A percentile compares a stretch with the other conserved stretches of the same genome.
Conservation (phyloP, 495 filamentous ascomycete genomes). For the Aspergillus kassunensis region DNA sequence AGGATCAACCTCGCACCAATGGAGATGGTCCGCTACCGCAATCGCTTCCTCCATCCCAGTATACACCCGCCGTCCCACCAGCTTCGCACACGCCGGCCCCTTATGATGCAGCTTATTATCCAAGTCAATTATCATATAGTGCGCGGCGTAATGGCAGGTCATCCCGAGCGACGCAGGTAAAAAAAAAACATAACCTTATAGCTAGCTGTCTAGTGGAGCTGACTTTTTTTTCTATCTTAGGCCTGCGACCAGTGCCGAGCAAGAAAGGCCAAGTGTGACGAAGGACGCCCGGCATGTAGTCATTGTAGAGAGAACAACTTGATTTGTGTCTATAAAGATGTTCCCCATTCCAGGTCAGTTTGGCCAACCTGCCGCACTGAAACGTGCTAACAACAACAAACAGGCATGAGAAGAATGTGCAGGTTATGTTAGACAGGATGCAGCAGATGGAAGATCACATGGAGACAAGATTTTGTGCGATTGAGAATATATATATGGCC, state of each 20-base stretch:
- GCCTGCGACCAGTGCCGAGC: slow-evolving; percentile 60
- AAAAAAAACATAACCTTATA: neutral
- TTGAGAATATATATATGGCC: slow-evolving; percentile 17
- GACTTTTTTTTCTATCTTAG: slow-evolving; percentile 22
- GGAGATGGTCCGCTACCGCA: slow-evolving; percentile 27
- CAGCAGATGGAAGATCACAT: slow-evolving; percentile 28
- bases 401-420: slow-evolving; percentile 42
- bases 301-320: slow-evolving; percentile 56
- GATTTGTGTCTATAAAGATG: slow-evolving; percentile 55
- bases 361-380: neutral
- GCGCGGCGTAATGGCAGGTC: slow-evolving; percentile 42
- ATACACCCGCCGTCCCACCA: slow-evolving; percentile 24
- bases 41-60: slow-evolving; percentile 26
- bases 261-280: slow-evolving; percentile 62
- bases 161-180: slow-evolving; percentile 41
- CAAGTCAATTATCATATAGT: slow-evolving; percentile 29
- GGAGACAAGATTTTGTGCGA: slow-evolving; percentile 9
- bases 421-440: slow-evolving; percentile 32
- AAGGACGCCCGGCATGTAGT: slow-evolving; percentile 55
- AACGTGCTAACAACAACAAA: slow-evolving; percentile 7
- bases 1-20: slow-evolving; percentile 22
- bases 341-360: slow-evolving; percentile 55
- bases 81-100: slow-evolving; percentile 26
- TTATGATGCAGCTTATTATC: slow-evolving; percentile 32
- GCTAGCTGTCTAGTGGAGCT: neutral